These are phyloP conservation scores for Aechmea fasciata DNA, from an alignment of 176 grass and related monocot genomes.

Conservation along the genomic window DNA sequence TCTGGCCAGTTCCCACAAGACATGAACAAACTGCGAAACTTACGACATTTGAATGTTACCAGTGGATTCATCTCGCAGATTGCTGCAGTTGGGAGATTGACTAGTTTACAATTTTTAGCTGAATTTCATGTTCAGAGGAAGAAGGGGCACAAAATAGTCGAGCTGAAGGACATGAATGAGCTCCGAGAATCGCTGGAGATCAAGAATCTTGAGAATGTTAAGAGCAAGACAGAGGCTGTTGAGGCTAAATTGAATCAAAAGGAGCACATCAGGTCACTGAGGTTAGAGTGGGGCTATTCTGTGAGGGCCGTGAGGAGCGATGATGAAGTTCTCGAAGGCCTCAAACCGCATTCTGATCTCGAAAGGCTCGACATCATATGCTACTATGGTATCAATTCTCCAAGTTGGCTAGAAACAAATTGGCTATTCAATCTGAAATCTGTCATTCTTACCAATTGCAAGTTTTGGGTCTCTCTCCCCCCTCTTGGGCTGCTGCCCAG, in stretches of 20 bases:
- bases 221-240: constrained; percentile 20
- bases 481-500: constrained; percentile 25
- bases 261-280: not conserved
- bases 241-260: constrained; percentile 18
- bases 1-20: constrained; percentile 13
- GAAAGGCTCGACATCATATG: constrained; percentile 4
- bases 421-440: constrained; percentile 1
- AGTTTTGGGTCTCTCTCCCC: not conserved
- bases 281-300: not conserved
- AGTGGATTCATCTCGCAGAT: not conserved
- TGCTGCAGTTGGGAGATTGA: constrained; percentile 29
- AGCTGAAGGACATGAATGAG: constrained; percentile 36
- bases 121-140: constrained; percentile 3
- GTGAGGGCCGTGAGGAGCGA: not conserved
- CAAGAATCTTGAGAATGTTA: constrained; percentile 16
- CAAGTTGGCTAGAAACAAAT: constrained; percentile 9
- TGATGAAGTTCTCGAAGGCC: constrained; percentile 9
- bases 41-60: constrained; percentile 22
- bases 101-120: constrained; percentile 25
- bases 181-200: constrained; percentile 21
- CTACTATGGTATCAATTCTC: constrained; percentile 13
- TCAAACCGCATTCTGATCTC: constrained; percentile 25
- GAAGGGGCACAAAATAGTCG: constrained; percentile 23
- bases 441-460: not conserved
- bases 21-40: constrained; percentile 19